Conservation (phyloP, 2,329 filamentous ascomycete genomes). For the Albifimbria verrucaria region DNA sequence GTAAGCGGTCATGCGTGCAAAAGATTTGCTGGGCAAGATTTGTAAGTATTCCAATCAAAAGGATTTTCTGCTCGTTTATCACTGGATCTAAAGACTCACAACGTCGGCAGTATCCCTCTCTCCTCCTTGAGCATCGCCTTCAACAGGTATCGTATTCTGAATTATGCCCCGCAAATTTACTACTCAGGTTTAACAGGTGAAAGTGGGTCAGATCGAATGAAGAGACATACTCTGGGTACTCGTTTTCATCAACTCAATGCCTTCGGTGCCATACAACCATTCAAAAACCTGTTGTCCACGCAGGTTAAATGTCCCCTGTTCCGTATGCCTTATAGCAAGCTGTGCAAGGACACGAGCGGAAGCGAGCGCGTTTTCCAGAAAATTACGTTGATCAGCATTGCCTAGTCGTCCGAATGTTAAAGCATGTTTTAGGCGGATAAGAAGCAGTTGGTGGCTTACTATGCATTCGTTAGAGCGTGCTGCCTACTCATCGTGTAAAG, state of each 20-base stretch:
- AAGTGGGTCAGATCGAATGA: neutral
- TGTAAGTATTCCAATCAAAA: neutral
- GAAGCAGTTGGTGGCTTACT: neutral
- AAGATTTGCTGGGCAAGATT: neutral
- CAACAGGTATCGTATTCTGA: neutral
- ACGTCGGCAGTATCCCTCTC: neutral
- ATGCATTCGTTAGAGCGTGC: neutral
- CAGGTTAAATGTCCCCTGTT: neutral
- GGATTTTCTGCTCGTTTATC: neutral
- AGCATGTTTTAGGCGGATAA: neutral
- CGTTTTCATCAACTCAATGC: neutral
- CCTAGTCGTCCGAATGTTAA: neutral
- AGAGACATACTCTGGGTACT: neutral
- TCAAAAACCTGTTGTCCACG: neutral
- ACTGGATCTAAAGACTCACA: neutral
- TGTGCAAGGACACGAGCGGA: neutral
- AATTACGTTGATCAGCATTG: neutral
- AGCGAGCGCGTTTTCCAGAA: neutral
- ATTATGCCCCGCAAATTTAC: neutral
- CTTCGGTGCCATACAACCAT: neutral
- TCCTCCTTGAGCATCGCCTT: neutral
- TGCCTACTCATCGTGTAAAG: too few species aligned
- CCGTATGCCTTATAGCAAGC: neutral
- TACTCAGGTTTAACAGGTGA: neutral
- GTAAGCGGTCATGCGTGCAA: neutral